Evolutionary conservation across 2,329 filamentous ascomycete genomes (phyloP), one percentile per base, ranked within the genome.

Genomic region (Westerdykella sp.): DNA sequence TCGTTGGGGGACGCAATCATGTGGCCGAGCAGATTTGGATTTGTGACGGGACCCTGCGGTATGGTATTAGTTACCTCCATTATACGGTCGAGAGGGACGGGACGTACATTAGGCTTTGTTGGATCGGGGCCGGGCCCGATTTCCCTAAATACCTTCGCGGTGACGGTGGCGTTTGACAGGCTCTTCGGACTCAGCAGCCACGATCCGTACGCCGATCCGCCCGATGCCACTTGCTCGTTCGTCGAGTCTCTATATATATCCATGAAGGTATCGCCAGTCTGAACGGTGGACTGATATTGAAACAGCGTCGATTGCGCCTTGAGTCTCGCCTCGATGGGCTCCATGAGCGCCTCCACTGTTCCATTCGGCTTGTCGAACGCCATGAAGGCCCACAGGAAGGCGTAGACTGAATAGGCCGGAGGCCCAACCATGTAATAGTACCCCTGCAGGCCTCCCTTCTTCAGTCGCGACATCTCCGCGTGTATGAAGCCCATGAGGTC

Each of bases 391-490:
- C 54, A 54, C 1, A 43, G 15, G 9, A 63, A 49, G 1, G 51
- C 49, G 3, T 53, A 39, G 3, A 49, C 44, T 1, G 49, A 50
- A 4, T 42, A 40, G 0, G 25, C 22, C 2, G 59, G 57, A 7
- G 54, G 53, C 4, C 56, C 59, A 4, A 47, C 49, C n/a, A 59
- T 49, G 32, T 39, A 50, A 30, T 58, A 58, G 37, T 61, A 61
- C 0, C 57, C 59, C 36, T 57, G 54, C 49, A 62, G 51, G 4
- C 59, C 59, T 5, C 51, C 57, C 30, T 51, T 48, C 35, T 62
- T 62, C 4, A 63, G 48, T 1, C 44, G 34, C 7, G 47, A 49
- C 44, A 61, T 48, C 11, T 62, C 47, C 1, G 51, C 36, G 38
- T 61, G 55, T 9, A 64, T 7, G 22, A 37, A 55, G 13, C 37